Percentiles rank a stretch among this genome's conserved stretches.
These are phyloP conservation scores for Trypanosoma scelopori DNA, from an alignment of 208 protist genomes.

Conservation along the genomic window DNA sequence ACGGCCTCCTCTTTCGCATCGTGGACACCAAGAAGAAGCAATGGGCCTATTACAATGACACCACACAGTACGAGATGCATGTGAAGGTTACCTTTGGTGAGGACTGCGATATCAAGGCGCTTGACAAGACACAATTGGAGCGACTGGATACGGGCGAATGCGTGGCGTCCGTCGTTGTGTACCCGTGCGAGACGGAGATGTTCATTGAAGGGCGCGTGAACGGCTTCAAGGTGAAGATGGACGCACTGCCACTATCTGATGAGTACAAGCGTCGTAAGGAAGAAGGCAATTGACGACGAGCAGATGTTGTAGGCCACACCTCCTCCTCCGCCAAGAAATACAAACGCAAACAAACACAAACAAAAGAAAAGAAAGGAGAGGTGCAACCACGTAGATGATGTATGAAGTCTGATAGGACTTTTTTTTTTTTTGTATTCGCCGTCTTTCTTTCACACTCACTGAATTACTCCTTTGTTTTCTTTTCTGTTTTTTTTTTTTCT, in stretches of 20 bases:
- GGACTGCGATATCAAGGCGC: conserved; percentile 74
- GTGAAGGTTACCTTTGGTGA: conserved; percentile 64
- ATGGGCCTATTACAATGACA: conserved; percentile 93
- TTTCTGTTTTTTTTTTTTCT: too few species aligned
- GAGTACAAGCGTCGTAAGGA: conserved; percentile 48
- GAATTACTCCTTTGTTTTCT: too few species aligned
- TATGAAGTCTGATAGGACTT: too few species aligned
- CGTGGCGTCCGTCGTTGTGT: conserved; percentile 62
- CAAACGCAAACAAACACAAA: too few species aligned
- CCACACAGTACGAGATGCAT: conserved; percentile 72
- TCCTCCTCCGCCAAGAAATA: neutral
- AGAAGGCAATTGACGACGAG: conserved; percentile 25
- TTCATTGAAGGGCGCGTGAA: conserved; percentile 84
- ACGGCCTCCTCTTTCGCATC: conserved; percentile 84
- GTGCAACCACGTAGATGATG: too few species aligned
- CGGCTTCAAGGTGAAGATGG: conserved; percentile 79
- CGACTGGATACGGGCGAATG: conserved; percentile 56
- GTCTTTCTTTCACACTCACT: too few species aligned
- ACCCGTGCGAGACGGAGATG: conserved; percentile 74
- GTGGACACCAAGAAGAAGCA: conserved; percentile 73
- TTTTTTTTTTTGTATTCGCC: too few species aligned
- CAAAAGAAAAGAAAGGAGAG: too few species aligned
- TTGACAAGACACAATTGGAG: conserved; percentile 69
- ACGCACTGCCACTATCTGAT: conserved; percentile 63
- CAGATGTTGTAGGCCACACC: neutral